Evolutionary conservation across 495 filamentous ascomycete species (phyloP).

Genomic region (Tuber microsphaerosporum): DNA sequence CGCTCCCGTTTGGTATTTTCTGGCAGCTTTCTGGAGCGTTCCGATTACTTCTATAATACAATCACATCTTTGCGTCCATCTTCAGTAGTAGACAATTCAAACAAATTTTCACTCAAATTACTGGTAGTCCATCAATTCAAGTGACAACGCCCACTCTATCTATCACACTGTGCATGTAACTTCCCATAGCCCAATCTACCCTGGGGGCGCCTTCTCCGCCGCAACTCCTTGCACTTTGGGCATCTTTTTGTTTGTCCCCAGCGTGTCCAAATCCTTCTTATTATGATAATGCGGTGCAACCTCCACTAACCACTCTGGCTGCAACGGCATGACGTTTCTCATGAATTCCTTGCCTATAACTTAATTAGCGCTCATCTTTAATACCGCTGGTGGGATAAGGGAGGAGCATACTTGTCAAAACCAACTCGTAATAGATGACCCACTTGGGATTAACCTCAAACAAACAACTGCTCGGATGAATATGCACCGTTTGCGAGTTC

Average conservation of each 20-base stretch:
- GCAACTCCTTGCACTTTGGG: constrained; percentile 54
- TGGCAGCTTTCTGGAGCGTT: background rate
- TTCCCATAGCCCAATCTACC: background rate
- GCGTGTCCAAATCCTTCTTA: constrained; percentile 76
- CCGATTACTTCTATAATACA: background rate
- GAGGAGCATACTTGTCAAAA: constrained; percentile 59
- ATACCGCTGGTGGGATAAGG: too few relatives aligned
- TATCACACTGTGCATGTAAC: background rate
- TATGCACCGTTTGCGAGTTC: constrained; percentile 78
- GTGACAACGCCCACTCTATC: background rate
- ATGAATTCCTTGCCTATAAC: constrained; percentile 73
- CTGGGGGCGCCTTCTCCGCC: constrained; percentile 31
- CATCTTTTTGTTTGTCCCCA: constrained; percentile 75
- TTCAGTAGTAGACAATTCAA: background rate
- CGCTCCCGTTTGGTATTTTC: background rate
- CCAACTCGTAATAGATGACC: constrained; percentile 86
- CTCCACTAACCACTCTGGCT: constrained; percentile 79
- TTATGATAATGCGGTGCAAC: constrained; percentile 95
- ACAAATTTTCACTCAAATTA: background rate
- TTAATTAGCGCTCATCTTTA: constrained; percentile 9
- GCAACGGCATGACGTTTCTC: constrained; percentile 75
- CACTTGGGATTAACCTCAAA: constrained; percentile 78
- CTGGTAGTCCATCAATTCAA: background rate
- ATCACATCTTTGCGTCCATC: background rate
- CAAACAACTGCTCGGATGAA: constrained; percentile 79